Evolutionary conservation across 148 eudicot species (phyloP), one percentile per base, ranked within the genome.

Genomic region (Nepenthes mirabilis): DNA sequence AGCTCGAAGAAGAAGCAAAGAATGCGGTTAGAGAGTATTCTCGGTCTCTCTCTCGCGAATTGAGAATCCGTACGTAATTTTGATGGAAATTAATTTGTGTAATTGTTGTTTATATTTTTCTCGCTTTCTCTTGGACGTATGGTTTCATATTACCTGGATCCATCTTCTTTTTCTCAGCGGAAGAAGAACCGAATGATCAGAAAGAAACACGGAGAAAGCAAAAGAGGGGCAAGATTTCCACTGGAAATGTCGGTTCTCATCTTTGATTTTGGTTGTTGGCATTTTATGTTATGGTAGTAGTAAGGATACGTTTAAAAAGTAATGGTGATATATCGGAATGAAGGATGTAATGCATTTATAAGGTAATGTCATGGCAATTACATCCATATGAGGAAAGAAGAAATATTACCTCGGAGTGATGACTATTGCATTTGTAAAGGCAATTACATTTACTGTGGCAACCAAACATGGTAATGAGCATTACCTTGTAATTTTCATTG

Each of bases 1-100:
- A 72, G 64, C 81, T 91, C 55, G 90, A 91, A 65, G 72, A 58
- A 59, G 93, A 87, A 73, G 97, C 97, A 5, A 66, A 50, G 66
- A 63, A 50, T 36, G 81, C 68, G 3, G 87, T 70, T 54, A 70
- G 66, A 33, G 95, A 87, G 69, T 87, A 72, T 69, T 74, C 91
- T 11, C 54, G 64, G 32, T 69, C 82, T 40, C 62, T 91, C 23
- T 85, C 93, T 40, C 74, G 70, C 7, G 70, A 85, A 77, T 66
- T 91, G 65, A 71, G 4, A 12, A 78, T 91, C 1, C 91, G 97
- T 91, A 13, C 32, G 6, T 34, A 63, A 35, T 35, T 35, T 14
- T 5, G 9, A 35, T 37, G 13, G 13, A 11, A 11, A 36, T 58
- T 14, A 34, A 14, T 58, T 34, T 3, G 33, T 36, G 47, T 10